Conservation (phyloP, 306 rosid species). For the Trichosanthes cucumerina region DNA sequence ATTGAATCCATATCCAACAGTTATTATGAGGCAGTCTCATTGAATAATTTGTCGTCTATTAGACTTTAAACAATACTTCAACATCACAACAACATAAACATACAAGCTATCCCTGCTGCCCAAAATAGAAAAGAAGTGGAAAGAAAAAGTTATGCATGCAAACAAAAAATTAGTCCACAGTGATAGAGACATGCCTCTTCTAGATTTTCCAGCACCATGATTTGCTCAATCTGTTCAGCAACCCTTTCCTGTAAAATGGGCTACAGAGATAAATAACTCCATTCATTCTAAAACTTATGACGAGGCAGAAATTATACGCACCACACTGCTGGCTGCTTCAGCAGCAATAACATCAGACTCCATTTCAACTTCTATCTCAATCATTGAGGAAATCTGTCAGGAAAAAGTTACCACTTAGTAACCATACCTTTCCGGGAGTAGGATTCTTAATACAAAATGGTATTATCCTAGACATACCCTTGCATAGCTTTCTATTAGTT, state of each 20-base stretch:
- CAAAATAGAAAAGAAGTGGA: neutral
- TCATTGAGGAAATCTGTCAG: slow-evolving; percentile 80
- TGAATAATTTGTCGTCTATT: too few species aligned
- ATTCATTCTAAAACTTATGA: slow-evolving; percentile 11
- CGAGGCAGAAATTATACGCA: slow-evolving; percentile 24
- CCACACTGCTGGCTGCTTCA: slow-evolving; percentile 73
- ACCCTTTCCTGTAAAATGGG: slow-evolving; percentile 59
- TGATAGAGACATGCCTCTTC: slow-evolving; percentile 55
- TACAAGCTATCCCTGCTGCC: neutral
- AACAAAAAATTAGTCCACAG: neutral
- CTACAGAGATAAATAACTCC: neutral
- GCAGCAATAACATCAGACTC: slow-evolving; percentile 87
- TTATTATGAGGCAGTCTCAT: too few species aligned
- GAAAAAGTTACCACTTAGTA: neutral
- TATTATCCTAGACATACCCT: slow-evolving; percentile 40
- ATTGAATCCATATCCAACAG: too few species aligned
- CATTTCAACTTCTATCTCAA: slow-evolving; percentile 94
- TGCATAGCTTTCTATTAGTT: slow-evolving; percentile 82
- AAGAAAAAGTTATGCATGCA: neutral
- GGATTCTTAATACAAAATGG: neutral
- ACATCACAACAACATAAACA: neutral
- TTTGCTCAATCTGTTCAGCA: slow-evolving; percentile 80
- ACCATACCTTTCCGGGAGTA: neutral
- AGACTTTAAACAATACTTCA: neutral
- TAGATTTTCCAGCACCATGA: slow-evolving; percentile 89